Base-by-base conservation (phyloP, 129 eudicot species). In the Cynara cardunculus region DNA sequence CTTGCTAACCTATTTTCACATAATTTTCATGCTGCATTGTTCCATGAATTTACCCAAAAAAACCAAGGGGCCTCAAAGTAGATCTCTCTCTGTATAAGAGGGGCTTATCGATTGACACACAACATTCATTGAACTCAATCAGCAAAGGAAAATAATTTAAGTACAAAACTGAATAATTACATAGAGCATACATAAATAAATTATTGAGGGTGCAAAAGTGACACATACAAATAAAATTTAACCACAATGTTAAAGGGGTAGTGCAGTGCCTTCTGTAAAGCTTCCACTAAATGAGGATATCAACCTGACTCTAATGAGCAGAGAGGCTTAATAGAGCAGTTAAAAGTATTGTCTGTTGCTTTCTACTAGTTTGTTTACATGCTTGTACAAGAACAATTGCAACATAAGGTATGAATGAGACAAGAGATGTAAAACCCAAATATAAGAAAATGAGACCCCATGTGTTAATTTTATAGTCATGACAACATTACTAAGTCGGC, bases 161-260 rank as follows among this genome's bases (percentile, higher is more conserved):
- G 7, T 53, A n/a, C 24, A 18, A 14, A 53, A n/a, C 24, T 53
- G 19, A 53, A 53, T 22, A 35, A 39, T 62, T 18, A 37, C 25
- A 72, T 72, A 19, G 25, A 72, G 31, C 21, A 24, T 72, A 11
- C 6, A 30, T 41, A 11, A 8, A 30, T 22, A 3, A 35, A 77
- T 22, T 30, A 24, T 62, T 65, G 65, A 76, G 61, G 24, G n/a
- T 66, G 53, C 14, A 32, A 5, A 62, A 62, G 32, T 8, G 59
- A 75, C 44, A 10, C 35, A 31, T 31, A 64, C 32, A 22, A 64
- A 34, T 77, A 64, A 77, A 62, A 77, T 77, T 32, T 65, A 69
- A 8, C 24, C 16, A 19, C 62, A 65, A 65, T 77, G 26, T n/a
- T 77, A 32, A 30, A 65, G 62, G 25, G 67, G 34, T 61, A 31